These are phyloP conservation scores for Metschnikowia henanensis DNA, from an alignment of 805 yeast species.

Conservation along the genomic window DNA sequence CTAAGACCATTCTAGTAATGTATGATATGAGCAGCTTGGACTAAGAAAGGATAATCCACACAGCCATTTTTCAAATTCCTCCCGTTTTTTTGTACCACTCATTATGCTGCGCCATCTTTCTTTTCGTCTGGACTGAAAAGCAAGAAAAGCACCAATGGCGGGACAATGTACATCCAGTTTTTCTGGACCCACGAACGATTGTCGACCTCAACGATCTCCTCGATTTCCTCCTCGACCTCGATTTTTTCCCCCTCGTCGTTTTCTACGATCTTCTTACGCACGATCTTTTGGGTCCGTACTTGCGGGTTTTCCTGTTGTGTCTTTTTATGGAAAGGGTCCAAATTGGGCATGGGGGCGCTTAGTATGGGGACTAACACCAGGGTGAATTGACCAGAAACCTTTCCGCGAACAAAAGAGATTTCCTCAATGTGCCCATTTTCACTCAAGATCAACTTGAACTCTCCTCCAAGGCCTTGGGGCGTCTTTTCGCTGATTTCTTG, in stretches of 20 bases:
- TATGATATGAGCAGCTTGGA: too few relatives aligned
- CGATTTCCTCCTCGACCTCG: slow-evolving; percentile 23
- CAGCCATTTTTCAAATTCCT: too few relatives aligned
- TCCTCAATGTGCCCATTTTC: slow-evolving; percentile 4
- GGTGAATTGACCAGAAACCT: background rate
- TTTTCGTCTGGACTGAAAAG: slow-evolving; percentile 30
- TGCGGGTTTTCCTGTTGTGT: slow-evolving; percentile 17
- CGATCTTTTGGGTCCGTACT: slow-evolving; percentile 17
- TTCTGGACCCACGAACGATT: slow-evolving; percentile 52
- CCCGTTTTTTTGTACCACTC: too few relatives aligned
- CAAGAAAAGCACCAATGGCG: slow-evolving; percentile 41
- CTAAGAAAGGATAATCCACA: too few relatives aligned
- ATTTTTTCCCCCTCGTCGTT: slow-evolving; percentile 25
- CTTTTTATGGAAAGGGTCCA: slow-evolving; percentile 22
- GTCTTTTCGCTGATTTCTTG: slow-evolving; percentile 6
- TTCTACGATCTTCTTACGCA: slow-evolving; percentile 18
- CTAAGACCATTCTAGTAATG: too few relatives aligned
- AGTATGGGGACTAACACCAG: slow-evolving; percentile 4
- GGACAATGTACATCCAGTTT: slow-evolving; percentile 63
- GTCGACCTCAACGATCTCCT: slow-evolving; percentile 26
- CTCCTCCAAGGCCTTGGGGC: slow-evolving; percentile 6
- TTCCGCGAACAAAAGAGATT: slow-evolving; percentile 8
- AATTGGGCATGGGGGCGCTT: slow-evolving; percentile 30
- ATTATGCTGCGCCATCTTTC: background rate
- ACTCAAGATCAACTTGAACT: slow-evolving; percentile 10